These are phyloP conservation scores for Aspergillus terreus DNA, from an alignment of 2,329 filamentous ascomycete genomes.

Conservation along the genomic window DNA sequence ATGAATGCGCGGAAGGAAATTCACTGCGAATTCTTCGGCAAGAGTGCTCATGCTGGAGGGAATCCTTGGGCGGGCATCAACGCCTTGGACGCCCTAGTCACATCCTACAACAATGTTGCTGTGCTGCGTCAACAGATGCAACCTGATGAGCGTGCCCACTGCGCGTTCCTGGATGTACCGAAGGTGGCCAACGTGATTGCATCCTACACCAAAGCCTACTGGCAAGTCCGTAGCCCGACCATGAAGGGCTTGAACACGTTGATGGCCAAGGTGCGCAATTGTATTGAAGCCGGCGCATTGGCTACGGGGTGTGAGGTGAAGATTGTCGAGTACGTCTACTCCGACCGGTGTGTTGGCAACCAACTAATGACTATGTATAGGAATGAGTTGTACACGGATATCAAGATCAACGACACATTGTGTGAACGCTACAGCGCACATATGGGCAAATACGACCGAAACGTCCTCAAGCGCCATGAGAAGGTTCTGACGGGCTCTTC, in stretches of 20 bases:
- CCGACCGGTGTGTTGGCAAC: neutral
- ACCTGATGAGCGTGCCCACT: slow-evolving; percentile 52
- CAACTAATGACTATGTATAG: slow-evolving; percentile 1
- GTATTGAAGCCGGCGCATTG: slow-evolving; percentile 33
- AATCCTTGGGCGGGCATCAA: slow-evolving; percentile 60
- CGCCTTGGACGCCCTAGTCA: slow-evolving; percentile 55
- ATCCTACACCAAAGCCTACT: slow-evolving; percentile 45
- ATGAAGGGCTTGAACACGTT: slow-evolving; percentile 37
- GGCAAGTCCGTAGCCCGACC: slow-evolving; percentile 45
- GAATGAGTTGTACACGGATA: slow-evolving; percentile 40
- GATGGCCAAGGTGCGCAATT: slow-evolving; percentile 26
- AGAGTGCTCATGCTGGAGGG: slow-evolving; percentile 54
- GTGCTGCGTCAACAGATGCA: slow-evolving; percentile 55
- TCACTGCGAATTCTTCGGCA: slow-evolving; percentile 45
- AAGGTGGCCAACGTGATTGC: slow-evolving; percentile 57
- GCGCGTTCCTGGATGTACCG: slow-evolving; percentile 53
- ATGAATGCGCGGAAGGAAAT: slow-evolving; percentile 35
- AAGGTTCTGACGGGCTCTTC: slow-evolving; percentile 43
- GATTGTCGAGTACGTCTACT: slow-evolving; percentile 26
- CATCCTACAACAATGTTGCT: slow-evolving; percentile 44
- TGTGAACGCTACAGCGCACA: slow-evolving; percentile 43
- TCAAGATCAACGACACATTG: slow-evolving; percentile 45
- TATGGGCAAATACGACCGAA: slow-evolving; percentile 41
- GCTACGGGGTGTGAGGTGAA: slow-evolving; percentile 33
- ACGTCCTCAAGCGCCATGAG: slow-evolving; percentile 34